Percentiles rank a stretch among this genome's conserved stretches.
phyloP scores from a whole-genome alignment of 2,329 filamentous ascomycete species.

The Calonectria pseudoreteaudii region DNA sequence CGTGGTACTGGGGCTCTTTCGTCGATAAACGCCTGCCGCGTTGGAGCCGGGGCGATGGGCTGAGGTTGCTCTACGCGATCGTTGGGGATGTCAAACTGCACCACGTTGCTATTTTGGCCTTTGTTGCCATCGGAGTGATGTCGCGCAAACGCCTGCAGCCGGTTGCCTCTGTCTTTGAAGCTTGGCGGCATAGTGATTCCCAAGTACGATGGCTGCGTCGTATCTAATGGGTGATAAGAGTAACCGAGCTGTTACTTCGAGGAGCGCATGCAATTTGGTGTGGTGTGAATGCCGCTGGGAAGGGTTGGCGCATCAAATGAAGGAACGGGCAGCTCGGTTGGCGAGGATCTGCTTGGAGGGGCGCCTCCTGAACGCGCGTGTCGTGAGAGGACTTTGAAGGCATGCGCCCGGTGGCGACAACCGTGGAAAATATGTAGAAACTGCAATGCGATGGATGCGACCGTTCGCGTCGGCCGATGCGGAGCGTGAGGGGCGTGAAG shows the following conservation, averaged over 20 bases:
- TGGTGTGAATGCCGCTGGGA: constrained; percentile 25
- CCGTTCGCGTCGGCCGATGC: not conserved
- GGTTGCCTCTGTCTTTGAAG: constrained; percentile 46
- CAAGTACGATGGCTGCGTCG: not conserved
- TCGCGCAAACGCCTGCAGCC: constrained; percentile 48
- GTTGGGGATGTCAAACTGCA: constrained; percentile 32
- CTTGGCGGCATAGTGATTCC: constrained; percentile 44
- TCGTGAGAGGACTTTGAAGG: constrained; percentile 4
- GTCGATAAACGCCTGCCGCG: constrained; percentile 47
- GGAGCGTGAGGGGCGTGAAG: not conserved
- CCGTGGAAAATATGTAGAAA: not conserved
- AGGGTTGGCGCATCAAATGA: constrained; percentile 29
- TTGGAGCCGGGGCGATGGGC: constrained; percentile 29
- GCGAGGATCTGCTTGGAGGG: constrained; percentile 15
- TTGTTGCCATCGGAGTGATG: constrained; percentile 39
- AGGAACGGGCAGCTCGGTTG: constrained; percentile 7
- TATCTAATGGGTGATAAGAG: constrained; percentile 6
- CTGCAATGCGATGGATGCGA: not conserved
- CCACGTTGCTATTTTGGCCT: constrained; percentile 33
- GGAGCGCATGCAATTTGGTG: constrained; percentile 20
- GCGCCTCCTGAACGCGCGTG: constrained; percentile 22
- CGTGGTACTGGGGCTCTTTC: constrained; percentile 49
- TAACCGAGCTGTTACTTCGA: constrained; percentile 16
- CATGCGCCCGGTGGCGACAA: not conserved
- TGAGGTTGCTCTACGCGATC: constrained; percentile 36